Percentiles rank a stretch among this genome's conserved stretches.
Conservation (phyloP, 768 basidiomycete genomes). For the Collybiopsis confluens region DNA sequence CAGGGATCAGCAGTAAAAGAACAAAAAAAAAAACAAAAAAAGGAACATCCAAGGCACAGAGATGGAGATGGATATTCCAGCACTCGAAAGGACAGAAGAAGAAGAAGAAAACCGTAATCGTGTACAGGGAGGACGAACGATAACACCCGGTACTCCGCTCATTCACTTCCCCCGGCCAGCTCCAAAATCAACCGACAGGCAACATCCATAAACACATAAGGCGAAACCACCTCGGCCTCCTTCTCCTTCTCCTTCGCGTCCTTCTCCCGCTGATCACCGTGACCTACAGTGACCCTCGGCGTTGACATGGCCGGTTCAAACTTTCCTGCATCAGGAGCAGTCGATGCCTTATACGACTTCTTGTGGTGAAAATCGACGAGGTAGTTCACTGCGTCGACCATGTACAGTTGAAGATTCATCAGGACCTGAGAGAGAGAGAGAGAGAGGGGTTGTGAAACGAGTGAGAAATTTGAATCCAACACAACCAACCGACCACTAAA, state of each 20-base stretch:
- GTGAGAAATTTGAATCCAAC: too few relatives aligned
- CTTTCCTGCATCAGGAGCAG: constrained; percentile 61
- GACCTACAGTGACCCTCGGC: too few relatives aligned
- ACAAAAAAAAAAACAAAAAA: too few relatives aligned
- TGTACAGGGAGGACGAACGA: too few relatives aligned
- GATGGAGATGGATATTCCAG: too few relatives aligned
- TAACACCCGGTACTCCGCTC: too few relatives aligned
- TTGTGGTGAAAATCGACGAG: constrained; percentile 98
- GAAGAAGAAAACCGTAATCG: too few relatives aligned
- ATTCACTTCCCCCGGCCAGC: constrained; percentile 58
- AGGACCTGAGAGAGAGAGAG: constrained; percentile 53
- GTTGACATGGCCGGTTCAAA: constrained; percentile 53
- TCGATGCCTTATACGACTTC: constrained; percentile 80
- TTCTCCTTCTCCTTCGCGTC: constrained; percentile 27
- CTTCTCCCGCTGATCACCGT: too few relatives aligned
- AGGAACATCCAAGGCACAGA: too few relatives aligned
- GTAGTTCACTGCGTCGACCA: constrained; percentile 94
- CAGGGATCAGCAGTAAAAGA: too few relatives aligned
- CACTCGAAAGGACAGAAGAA: not conserved
- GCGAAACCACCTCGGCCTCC: constrained; percentile 57
- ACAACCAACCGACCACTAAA: too few relatives aligned
- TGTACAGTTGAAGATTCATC: constrained; percentile 97
- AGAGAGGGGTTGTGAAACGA: constrained; percentile 1
- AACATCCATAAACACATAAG: constrained; percentile 96
- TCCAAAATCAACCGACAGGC: constrained; percentile 92